Percentiles rank a stretch among this genome's conserved stretches.
phyloP scores from a whole-genome alignment of 495 filamentous ascomycete genomes.

The Penicillium dipodomyicola region DNA sequence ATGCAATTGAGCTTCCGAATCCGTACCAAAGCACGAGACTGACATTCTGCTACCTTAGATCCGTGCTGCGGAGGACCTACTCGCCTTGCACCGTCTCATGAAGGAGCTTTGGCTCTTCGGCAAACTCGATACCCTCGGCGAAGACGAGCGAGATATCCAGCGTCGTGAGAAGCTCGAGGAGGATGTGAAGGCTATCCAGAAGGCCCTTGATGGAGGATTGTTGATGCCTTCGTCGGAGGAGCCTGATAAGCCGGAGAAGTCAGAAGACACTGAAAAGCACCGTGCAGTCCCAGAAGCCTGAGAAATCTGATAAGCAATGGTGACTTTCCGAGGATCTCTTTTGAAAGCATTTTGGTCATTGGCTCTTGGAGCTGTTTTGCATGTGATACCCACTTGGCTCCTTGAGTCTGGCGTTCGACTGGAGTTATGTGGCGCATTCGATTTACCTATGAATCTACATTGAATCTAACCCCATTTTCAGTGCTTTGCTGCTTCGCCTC shows the following conservation, averaged over 20 bases:
- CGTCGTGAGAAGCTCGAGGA: slow-evolving; percentile 50
- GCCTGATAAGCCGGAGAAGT: background rate
- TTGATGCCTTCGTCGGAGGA: slow-evolving; percentile 25
- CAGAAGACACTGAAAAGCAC: background rate
- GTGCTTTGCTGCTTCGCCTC: background rate
- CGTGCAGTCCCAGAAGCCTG: background rate
- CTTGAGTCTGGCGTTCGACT: background rate
- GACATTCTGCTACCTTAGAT: slow-evolving; percentile 41
- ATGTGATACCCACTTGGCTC: background rate
- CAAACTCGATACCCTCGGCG: slow-evolving; percentile 61
- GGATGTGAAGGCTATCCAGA: slow-evolving; percentile 46
- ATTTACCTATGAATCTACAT: too few relatives aligned
- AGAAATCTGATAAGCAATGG: background rate
- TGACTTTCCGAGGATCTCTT: background rate
- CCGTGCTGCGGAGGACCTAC: slow-evolving; percentile 63
- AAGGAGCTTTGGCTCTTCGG: slow-evolving; percentile 78
- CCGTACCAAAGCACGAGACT: background rate
- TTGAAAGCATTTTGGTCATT: background rate
- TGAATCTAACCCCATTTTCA: background rate
- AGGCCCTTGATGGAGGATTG: slow-evolving; percentile 45
- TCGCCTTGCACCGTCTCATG: slow-evolving; percentile 59
- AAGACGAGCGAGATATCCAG: slow-evolving; percentile 42
- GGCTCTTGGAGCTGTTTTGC: background rate
- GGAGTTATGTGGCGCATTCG: background rate
- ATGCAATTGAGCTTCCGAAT: background rate